Conservation (phyloP, 1,284 basidiomycete species). For the Boletus sp. region DNA sequence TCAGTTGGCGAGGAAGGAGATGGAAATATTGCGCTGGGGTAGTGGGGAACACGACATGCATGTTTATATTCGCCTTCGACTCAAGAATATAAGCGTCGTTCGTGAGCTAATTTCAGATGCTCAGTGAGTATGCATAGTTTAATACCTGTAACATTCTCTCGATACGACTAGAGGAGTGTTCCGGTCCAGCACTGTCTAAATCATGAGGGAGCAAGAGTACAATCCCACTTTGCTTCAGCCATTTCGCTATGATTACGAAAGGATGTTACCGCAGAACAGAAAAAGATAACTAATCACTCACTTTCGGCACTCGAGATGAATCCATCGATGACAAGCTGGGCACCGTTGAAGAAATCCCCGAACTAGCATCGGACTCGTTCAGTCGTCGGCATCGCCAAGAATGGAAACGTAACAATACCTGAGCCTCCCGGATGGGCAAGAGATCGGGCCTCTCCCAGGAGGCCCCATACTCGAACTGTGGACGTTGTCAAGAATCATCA, state of each 20-base stretch:
- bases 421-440: no score
- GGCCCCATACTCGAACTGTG: conserved; percentile 39
- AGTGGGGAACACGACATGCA: conserved; percentile 83
- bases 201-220: conserved; percentile 66
- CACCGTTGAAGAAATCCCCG: conserved; percentile 92
- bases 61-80: conserved; percentile 58
- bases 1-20: no score
- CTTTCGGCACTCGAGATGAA: conserved; percentile 79
- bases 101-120: conserved; percentile 49
- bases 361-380: conserved; percentile 44
- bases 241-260: conserved; percentile 65
- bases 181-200: no score
- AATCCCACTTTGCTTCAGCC: conserved; percentile 89
- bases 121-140: no score
- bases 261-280: background rate
- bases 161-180: no score
- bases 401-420: background rate
- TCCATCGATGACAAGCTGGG: conserved; percentile 86
- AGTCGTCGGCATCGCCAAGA: background rate
- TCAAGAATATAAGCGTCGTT: conserved; percentile 59
- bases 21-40: conserved; percentile 27
- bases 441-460: no score
- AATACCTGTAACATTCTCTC: no score
- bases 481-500: no score
- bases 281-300: conserved; percentile 36